Conservation (phyloP, 1,284 basidiomycete genomes). For the Bondarzewia mesenterica region DNA sequence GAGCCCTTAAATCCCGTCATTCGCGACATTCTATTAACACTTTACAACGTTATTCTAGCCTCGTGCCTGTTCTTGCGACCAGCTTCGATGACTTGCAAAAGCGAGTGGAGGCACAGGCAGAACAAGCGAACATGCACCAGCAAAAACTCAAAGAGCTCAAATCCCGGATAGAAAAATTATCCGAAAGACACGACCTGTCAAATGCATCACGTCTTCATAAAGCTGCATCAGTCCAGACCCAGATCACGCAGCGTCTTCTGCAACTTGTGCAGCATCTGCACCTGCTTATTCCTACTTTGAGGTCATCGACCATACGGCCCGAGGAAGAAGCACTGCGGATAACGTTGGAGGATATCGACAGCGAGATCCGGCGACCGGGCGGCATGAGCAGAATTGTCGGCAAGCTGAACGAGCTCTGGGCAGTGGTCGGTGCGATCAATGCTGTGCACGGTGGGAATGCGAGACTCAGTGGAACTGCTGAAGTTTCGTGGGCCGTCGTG, state of each 20-base stretch:
- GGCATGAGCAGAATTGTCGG: slow-evolving; percentile 60
- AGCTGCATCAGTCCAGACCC: slow-evolving; percentile 60
- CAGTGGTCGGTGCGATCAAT: slow-evolving; percentile 70
- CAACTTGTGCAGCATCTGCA: slow-evolving; percentile 71
- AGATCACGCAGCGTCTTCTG: slow-evolving; percentile 70
- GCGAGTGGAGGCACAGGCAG: slow-evolving; percentile 73
- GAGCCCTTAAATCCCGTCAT: neutral
- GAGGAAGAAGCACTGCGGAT: slow-evolving; percentile 73
- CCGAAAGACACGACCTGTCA: slow-evolving; percentile 59
- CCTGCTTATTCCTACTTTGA: slow-evolving; percentile 69
- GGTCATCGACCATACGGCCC: slow-evolving; percentile 71
- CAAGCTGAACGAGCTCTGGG: slow-evolving; percentile 82
- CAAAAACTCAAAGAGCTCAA: slow-evolving; percentile 53
- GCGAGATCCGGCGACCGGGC: slow-evolving; percentile 53
- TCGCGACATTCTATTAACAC: slow-evolving; percentile 6
- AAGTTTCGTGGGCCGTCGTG: slow-evolving; percentile 73
- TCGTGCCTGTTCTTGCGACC: slow-evolving; percentile 76
- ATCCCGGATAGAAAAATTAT: slow-evolving; percentile 49
- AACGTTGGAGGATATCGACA: slow-evolving; percentile 68
- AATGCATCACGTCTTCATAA: slow-evolving; percentile 66
- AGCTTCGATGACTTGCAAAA: slow-evolving; percentile 80
- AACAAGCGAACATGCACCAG: slow-evolving; percentile 63
- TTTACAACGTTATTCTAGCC: slow-evolving; percentile 32
- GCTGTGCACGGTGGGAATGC: slow-evolving; percentile 48
- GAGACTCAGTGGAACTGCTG: slow-evolving; percentile 28